Evolutionary conservation across 2,329 filamentous ascomycete species (phyloP), one percentile per base, ranked within the genome.

Genomic region (Penicillium sp.): DNA sequence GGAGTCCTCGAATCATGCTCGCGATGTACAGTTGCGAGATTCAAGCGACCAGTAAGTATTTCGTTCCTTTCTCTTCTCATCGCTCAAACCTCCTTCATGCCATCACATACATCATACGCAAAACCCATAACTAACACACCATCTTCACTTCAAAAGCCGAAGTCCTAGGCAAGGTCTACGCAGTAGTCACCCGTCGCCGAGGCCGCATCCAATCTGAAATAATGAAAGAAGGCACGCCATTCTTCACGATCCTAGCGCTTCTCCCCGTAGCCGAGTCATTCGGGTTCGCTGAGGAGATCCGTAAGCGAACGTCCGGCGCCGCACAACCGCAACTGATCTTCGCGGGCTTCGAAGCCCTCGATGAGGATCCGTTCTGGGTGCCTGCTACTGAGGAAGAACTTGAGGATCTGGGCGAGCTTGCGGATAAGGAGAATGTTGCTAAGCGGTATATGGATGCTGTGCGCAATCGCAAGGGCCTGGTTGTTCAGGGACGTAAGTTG

Each of bases 1-100:
- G 94, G 94, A 93, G 88, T 37, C 90, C 94, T 0, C 87, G 94
- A n/a, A 84, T 99, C 63, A 85, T 97, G 77, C 85, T 99, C 42
- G 94, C 94, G 49, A 97, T 97, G 91, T 99, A 99, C 78, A 91
- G 86, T 53, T 96, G 93, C 72, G 94, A 97, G 72, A 97, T 99
- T 67, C 94, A 97, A 81, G 91, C 93, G 30, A 92, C 90, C 22
- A 93, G 85, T 88, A 80, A 72, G 84, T 30, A 45, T 45, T 33
- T 14, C 42, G 35, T 19, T 33, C 5, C 9, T 12, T n/a, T n/a
- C 36, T 35, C 25, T n/a, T 30, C 19, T 3, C 41, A 11, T 28
- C 9, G 3, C 35, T 12, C 12, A 19, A 14, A 10, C 9, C n/a
- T 25, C 19, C 26, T 17, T 9, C 19, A 37, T 16, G 7, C 16